phyloP scores from a whole-genome alignment of 495 filamentous ascomycete species.

The Oidiodendron maius region DNA sequence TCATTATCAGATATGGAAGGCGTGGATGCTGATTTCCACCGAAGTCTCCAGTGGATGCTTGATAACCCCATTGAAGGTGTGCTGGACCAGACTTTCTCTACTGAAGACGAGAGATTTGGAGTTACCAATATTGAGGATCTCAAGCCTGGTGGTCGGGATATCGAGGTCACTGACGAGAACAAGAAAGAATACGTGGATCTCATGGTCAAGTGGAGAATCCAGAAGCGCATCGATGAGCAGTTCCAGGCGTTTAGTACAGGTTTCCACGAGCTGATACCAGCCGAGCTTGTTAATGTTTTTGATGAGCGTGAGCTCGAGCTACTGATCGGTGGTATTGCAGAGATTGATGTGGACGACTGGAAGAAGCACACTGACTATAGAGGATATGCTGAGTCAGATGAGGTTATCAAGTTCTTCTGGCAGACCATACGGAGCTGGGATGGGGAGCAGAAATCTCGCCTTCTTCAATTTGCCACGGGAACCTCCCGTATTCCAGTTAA shows the following conservation, averaged over 20 bases:
- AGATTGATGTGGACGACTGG: conserved; percentile 99
- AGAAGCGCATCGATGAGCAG: conserved; percentile 95
- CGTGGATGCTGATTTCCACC: conserved; percentile 95
- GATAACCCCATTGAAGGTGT: conserved; percentile 93
- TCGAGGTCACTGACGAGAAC: conserved; percentile 94
- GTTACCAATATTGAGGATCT: conserved; percentile 88
- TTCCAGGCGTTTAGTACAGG: conserved; percentile 97
- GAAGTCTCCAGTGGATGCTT: conserved; percentile 92
- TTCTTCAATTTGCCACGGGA: conserved; percentile 96
- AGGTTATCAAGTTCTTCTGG: conserved; percentile 98
- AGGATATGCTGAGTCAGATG: conserved; percentile 96
- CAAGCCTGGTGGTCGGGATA: conserved; percentile 83
- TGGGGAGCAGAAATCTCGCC: conserved; percentile 92
- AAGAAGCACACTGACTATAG: conserved; percentile 99
- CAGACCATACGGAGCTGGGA: conserved; percentile 95
- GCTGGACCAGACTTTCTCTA: conserved; percentile 89
- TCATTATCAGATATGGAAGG: conserved; percentile 95
- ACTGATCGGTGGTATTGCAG: conserved; percentile 96
- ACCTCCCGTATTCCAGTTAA: conserved; percentile 98
- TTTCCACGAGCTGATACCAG: conserved; percentile 95
- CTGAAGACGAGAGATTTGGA: conserved; percentile 95
- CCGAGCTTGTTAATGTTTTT: conserved; percentile 96
- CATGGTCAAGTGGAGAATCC: conserved; percentile 98
- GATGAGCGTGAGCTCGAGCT: conserved; percentile 96
- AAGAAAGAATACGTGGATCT: conserved; percentile 93